phyloP scores from a whole-genome alignment of 345 rosid species.

The Bruguiera parviflora region DNA sequence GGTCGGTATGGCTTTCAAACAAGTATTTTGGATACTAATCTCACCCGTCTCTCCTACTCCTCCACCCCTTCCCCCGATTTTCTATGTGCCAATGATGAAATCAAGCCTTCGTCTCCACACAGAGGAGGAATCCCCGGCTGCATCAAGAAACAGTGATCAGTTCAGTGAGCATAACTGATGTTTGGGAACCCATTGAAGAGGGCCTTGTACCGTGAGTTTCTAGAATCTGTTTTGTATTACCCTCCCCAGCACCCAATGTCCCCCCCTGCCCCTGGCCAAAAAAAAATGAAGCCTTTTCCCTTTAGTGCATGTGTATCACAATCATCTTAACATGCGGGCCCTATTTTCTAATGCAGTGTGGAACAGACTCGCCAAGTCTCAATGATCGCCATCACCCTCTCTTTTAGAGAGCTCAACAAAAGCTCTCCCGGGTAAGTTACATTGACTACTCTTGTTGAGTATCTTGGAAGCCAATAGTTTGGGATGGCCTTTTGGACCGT shows the following conservation, averaged over 20 bases:
- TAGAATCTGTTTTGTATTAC: slow-evolving; percentile 4
- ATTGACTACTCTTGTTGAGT: slow-evolving; percentile 2
- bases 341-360: slow-evolving; percentile 61
- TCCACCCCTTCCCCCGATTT: neutral
- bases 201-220: slow-evolving; percentile 81
- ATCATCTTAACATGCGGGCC: neutral
- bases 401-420: slow-evolving; percentile 58
- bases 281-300: no score
- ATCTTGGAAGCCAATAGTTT: neutral
- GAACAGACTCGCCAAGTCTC: slow-evolving; percentile 93
- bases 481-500: no score
- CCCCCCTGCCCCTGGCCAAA: no score
- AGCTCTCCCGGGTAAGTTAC: slow-evolving; percentile 76
- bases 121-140: slow-evolving; percentile 74
- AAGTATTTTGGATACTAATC: neutral
- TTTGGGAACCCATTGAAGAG: slow-evolving; percentile 96
- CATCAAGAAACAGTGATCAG: slow-evolving; percentile 85
- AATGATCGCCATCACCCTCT: slow-evolving; percentile 84
- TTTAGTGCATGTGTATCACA: neutral
- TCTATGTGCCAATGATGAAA: neutral
- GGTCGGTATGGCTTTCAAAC: slow-evolving; percentile 35
- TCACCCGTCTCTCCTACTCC: neutral
- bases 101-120: slow-evolving; percentile 22
- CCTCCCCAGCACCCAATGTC: no score
- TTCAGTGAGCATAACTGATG: slow-evolving; percentile 89